phyloP scores from a whole-genome alignment of 257 asterid genomes.

The Eucommia ulmoides region DNA sequence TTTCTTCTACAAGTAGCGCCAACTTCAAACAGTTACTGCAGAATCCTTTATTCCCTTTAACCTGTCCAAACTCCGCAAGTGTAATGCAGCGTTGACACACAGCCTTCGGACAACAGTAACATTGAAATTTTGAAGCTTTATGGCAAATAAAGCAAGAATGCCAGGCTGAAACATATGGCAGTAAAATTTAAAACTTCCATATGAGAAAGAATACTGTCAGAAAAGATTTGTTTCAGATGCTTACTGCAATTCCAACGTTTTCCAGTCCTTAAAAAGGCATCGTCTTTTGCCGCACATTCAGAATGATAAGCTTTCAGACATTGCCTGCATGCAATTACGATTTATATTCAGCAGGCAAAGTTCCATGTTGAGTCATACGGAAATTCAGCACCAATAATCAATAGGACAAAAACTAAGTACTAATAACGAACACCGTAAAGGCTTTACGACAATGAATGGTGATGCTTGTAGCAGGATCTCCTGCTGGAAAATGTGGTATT shows the following conservation, averaged over 20 bases:
- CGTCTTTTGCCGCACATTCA: background rate
- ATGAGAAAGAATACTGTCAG: background rate
- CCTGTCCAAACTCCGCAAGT: constrained; percentile 17
- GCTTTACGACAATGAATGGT: too few relatives aligned
- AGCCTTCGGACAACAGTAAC: constrained; percentile 59
- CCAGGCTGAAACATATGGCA: constrained; percentile 43
- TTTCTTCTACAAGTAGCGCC: constrained; percentile 55
- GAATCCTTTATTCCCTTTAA: constrained; percentile 59
- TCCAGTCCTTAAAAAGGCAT: background rate
- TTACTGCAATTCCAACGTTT: background rate
- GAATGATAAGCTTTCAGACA: background rate
- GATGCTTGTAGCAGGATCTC: too few relatives aligned
- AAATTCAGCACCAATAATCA: too few relatives aligned
- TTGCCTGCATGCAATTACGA: background rate
- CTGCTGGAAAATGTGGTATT: too few relatives aligned
- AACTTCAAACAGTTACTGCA: constrained; percentile 53
- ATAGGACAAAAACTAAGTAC: too few relatives aligned
- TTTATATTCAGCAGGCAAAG: too few relatives aligned
- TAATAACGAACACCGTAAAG: too few relatives aligned
- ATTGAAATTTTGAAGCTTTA: constrained; percentile 26
- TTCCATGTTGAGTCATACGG: too few relatives aligned
- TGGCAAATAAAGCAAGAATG: constrained; percentile 49
- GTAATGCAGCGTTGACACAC: constrained; percentile 47
- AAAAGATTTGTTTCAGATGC: too few relatives aligned
- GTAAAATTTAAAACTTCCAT: too few relatives aligned